These are phyloP conservation scores for Dactylellina parvicollis DNA, from an alignment of 2,329 filamentous ascomycete species.

Conservation along the genomic window DNA sequence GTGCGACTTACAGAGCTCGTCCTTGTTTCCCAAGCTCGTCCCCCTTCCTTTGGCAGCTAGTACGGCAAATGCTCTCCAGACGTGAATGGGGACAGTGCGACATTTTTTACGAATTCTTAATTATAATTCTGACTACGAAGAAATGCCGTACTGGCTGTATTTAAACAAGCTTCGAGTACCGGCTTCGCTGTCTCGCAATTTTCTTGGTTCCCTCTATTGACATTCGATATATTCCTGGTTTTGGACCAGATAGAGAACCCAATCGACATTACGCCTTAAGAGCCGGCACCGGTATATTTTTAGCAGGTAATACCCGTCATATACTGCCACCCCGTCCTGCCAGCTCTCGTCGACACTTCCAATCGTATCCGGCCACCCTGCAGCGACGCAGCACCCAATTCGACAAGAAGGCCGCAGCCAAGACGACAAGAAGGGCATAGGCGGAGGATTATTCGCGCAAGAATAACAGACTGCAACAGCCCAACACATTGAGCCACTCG, in stretches of 20 bases:
- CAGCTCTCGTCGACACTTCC: slow-evolving; percentile 3
- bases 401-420: slow-evolving; percentile 39
- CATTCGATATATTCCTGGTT: no score
- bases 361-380: slow-evolving; percentile 18
- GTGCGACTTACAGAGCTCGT: slow-evolving; percentile 50
- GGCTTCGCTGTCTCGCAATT: not conserved
- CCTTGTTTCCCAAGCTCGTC: slow-evolving; percentile 34
- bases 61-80: slow-evolving; percentile 41
- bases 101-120: slow-evolving; percentile 54
- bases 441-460: slow-evolving; percentile 9
- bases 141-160: slow-evolving; percentile 20
- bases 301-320: slow-evolving; percentile 18
- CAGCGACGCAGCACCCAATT: slow-evolving; percentile 43
- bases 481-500: slow-evolving; percentile 33
- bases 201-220: slow-evolving; percentile 15
- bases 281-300: slow-evolving; percentile 1
- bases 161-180: slow-evolving; percentile 32
- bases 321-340: no score
- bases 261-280: slow-evolving; percentile 7
- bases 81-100: slow-evolving; percentile 50
- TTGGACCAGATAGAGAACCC: not conserved
- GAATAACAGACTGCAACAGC: slow-evolving; percentile 30
- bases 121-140: slow-evolving; percentile 38
- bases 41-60: slow-evolving; percentile 35
- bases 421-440: slow-evolving; percentile 10